Evolutionary conservation across 1,284 basidiomycete species (phyloP).

Genomic region (Vanrija pseudolonga): DNA sequence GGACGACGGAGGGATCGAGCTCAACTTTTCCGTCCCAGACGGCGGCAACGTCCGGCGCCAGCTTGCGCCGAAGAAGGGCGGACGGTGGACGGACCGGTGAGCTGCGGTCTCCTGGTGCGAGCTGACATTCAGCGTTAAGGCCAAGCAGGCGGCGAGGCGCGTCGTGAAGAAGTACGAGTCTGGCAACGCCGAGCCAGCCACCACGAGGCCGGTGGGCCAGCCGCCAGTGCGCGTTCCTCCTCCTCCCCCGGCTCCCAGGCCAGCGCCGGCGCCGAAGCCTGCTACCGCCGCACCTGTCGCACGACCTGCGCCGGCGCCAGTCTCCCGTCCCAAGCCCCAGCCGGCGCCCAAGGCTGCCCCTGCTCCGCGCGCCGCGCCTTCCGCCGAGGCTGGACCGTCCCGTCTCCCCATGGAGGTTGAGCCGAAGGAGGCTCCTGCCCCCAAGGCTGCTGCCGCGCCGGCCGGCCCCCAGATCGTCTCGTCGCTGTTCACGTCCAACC

Average conservation of each 20-base stretch:
- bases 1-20: slow-evolving; percentile 47
- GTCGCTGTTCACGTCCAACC: slow-evolving; percentile 74
- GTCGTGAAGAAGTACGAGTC: slow-evolving; percentile 15
- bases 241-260: not conserved
- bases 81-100: slow-evolving; percentile 80
- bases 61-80: slow-evolving; percentile 57
- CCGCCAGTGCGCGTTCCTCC: not conserved
- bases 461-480: slow-evolving; percentile 70
- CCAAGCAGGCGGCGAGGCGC: slow-evolving; percentile 36
- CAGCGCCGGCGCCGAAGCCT: slow-evolving; percentile 6
- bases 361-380: slow-evolving; percentile 1
- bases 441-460: slow-evolving; percentile 4
- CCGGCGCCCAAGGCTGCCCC: slow-evolving; percentile 3
- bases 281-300: slow-evolving; percentile 2
- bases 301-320: not conserved
- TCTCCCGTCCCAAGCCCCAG: slow-evolving; percentile 1
- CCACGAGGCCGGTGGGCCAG: not conserved
- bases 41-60: slow-evolving; percentile 15
- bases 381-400: slow-evolving; percentile 20
- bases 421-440: not conserved
- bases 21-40: slow-evolving; percentile 43
- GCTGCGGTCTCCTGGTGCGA: slow-evolving; percentile 14
- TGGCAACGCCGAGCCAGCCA: not conserved
- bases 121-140: slow-evolving; percentile 34
- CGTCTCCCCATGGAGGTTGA: slow-evolving; percentile 4